Evolutionary conservation across 1,284 basidiomycete species (phyloP).

Genomic region (Sparassis latifolia): DNA sequence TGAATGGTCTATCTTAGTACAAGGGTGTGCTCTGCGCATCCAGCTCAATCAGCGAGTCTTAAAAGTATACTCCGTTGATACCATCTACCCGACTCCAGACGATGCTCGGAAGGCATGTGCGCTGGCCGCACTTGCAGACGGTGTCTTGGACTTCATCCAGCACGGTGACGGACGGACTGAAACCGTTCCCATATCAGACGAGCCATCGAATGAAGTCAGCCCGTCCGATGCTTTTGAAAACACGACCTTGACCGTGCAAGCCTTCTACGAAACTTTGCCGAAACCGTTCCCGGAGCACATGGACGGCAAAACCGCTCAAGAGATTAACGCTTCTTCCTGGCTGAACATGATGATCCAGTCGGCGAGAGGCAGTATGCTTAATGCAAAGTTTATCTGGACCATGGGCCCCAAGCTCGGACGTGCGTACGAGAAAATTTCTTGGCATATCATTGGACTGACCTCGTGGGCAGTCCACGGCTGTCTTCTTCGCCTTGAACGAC

Average conservation of each 20-base stretch:
- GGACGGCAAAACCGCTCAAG: slow-evolving; percentile 33
- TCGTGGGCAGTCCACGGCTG: slow-evolving; percentile 47
- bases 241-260: slow-evolving; percentile 33
- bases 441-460: not conserved
- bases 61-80: slow-evolving; percentile 43
- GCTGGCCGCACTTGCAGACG: slow-evolving; percentile 39
- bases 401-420: slow-evolving; percentile 34
- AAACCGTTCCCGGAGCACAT: slow-evolving; percentile 49
- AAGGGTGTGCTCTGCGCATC: slow-evolving; percentile 51
- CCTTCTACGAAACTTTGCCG: slow-evolving; percentile 52
- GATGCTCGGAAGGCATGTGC: slow-evolving; percentile 51
- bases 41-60: slow-evolving; percentile 39
- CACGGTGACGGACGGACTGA: slow-evolving; percentile 41
- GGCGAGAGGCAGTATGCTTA: slow-evolving; percentile 41
- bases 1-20: slow-evolving; percentile 26
- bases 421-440: slow-evolving; percentile 22
- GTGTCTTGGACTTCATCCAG: slow-evolving; percentile 49
- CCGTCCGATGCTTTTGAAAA: not conserved
- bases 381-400: slow-evolving; percentile 39
- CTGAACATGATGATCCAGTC: slow-evolving; percentile 46
- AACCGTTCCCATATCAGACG: slow-evolving; percentile 12
- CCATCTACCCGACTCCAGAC: slow-evolving; percentile 30
- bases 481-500: slow-evolving; percentile 48
- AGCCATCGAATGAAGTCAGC: slow-evolving; percentile 6
- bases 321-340: slow-evolving; percentile 48